These are phyloP conservation scores for Sphaerosporella brunnea DNA, from an alignment of 495 filamentous ascomycete genomes.

Conservation along the genomic window DNA sequence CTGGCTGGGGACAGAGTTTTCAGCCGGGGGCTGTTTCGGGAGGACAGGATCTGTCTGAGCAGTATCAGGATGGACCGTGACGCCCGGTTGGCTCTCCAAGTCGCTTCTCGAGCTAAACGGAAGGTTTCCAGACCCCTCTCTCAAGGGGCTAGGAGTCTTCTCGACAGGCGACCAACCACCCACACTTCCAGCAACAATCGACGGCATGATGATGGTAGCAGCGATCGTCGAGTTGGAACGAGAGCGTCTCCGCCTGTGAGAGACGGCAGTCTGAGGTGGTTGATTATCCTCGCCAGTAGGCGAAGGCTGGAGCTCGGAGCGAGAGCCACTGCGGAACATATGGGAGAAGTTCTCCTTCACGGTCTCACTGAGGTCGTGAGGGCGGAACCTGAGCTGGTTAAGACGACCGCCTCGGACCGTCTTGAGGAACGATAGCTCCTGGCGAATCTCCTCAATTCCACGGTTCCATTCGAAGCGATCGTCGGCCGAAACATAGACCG, in stretches of 20 bases:
- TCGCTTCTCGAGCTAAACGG: background rate
- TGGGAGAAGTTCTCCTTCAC: slow-evolving; percentile 18
- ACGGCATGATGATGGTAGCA: slow-evolving; percentile 47
- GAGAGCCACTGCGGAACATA: slow-evolving; percentile 16
- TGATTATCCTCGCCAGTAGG: slow-evolving; percentile 6
- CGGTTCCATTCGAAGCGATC: slow-evolving; percentile 45
- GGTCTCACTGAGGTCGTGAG: background rate
- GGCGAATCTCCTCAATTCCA: slow-evolving; percentile 48
- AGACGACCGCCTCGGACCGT: slow-evolving; percentile 79
- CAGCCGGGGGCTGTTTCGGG: no score
- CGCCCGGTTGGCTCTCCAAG: background rate
- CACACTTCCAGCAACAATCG: slow-evolving; percentile 55
- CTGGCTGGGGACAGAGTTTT: no score
- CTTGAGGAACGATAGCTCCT: slow-evolving; percentile 76
- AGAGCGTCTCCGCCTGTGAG: slow-evolving; percentile 33
- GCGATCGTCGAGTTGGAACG: slow-evolving; percentile 56
- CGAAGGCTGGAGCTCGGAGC: slow-evolving; percentile 12
- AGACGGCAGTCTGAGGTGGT: slow-evolving; percentile 13
- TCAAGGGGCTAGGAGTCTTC: slow-evolving; percentile 17
- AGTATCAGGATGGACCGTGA: background rate
- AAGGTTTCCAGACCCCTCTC: background rate
- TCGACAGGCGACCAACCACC: slow-evolving; percentile 57
- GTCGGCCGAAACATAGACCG: slow-evolving; percentile 34
- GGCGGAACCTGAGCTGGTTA: slow-evolving; percentile 56
- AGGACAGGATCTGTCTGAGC: no score